Percentiles rank a stretch among this genome's conserved stretches.
Conservation (phyloP, 257 asterid genomes). For the Solanum habrochaites region DNA sequence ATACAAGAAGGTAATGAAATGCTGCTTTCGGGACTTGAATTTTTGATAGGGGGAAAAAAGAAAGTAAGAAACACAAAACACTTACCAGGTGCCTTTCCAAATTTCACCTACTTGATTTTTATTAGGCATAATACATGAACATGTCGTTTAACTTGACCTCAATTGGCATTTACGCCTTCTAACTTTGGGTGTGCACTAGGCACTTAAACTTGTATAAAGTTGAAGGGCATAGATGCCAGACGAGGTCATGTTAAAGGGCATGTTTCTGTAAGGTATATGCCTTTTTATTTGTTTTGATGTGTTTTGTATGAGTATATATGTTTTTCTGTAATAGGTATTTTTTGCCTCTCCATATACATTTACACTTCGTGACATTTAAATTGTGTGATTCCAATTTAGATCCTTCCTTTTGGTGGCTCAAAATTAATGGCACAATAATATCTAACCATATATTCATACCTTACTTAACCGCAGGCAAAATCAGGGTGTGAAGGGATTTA, state of each 20-base stretch:
- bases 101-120: background rate
- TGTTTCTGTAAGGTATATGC: background rate
- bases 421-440: background rate
- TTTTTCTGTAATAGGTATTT: too few species aligned
- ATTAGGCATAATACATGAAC: background rate
- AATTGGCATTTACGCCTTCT: background rate
- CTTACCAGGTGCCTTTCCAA: background rate
- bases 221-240: background rate
- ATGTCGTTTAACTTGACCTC: background rate
- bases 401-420: background rate
- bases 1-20: background rate
- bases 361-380: too few species aligned
- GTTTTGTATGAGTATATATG: too few species aligned
- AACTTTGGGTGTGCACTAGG: background rate
- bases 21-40: background rate
- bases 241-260: background rate
- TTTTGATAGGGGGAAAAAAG: background rate
- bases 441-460: too few species aligned
- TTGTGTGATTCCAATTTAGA: too few species aligned
- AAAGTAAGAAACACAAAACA: background rate
- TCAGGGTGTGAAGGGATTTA: constrained; percentile 1
- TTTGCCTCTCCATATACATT: background rate
- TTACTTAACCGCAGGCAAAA: too few species aligned
- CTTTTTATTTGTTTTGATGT: too few species aligned
- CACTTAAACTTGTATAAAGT: background rate